Evolutionary conservation across 305 asterid genomes (phyloP), one percentile per base, ranked within the genome.

Genomic region (Galium porrigens): DNA sequence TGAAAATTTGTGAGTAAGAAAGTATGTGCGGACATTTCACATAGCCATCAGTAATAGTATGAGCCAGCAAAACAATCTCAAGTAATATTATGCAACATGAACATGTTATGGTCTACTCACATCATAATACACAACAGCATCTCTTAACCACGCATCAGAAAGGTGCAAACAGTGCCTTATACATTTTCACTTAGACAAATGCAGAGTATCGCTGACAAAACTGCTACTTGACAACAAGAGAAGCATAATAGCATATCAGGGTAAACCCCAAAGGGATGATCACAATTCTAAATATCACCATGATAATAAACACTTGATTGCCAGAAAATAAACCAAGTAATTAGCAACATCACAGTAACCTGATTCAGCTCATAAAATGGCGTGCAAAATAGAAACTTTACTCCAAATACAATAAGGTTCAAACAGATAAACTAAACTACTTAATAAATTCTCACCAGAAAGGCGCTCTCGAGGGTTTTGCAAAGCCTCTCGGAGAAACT

Each of bases 401-500:
- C 51, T 60, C 5, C 3, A 46, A 7, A 46, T 29, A 41, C 68
- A 32, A 30, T 8, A 63, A 63, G 17, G 33, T 44, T 53, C 42
- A 63, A 12, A 30, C 5, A 46, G 46, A 2, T 0, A 6, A 9
- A 48, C 12, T 0, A 22, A 44, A 3, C 1, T 15, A 3, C 0
- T 14, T 46, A 6, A 5, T 11, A 61, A 20, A 22, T 34, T 74
- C 81, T 73, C 65, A 89, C 99, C 99, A 2, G 99, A 94, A 64
- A 94, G 86, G 34, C 99, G 95, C 81, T 94, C 99, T 4, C 99
- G 87, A 66, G 99, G 96, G 81, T 94, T 94, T 79, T 94, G 99
- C 69, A 94, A 73, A 64, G 99, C 99, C 71, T 94, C 99, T 51
- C 86, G 83, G 53, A 94, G 79, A 78, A 94, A 89, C 84, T 84